Evolutionary conservation across 169 alveolate species (phyloP).

Genomic region (Perkinsus olseni): DNA sequence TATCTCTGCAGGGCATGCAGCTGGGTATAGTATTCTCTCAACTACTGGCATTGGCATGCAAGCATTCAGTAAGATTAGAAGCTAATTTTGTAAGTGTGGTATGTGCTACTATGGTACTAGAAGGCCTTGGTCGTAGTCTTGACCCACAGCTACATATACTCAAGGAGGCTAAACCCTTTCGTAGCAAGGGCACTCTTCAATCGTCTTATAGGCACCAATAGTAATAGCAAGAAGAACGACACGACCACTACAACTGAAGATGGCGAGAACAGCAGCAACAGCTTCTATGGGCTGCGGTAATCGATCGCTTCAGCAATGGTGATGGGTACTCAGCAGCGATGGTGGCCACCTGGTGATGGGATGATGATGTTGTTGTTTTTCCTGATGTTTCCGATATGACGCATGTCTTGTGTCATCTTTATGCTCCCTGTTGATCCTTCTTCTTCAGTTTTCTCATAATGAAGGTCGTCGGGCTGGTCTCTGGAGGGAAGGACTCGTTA

Average conservation of each 20-base stretch:
- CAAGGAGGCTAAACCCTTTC: constrained; percentile 9
- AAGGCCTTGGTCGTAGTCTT: constrained; percentile 13
- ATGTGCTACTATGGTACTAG: constrained; percentile 2
- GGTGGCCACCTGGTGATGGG: too few relatives aligned
- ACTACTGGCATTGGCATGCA: not conserved
- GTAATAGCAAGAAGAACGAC: too few relatives aligned
- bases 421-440: not conserved
- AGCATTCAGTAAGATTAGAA: not conserved
- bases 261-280: too few relatives aligned
- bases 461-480: constrained; percentile 64
- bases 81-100: not conserved
- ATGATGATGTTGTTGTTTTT: too few relatives aligned
- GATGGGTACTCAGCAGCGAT: too few relatives aligned
- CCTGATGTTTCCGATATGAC: too few relatives aligned
- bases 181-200: not conserved
- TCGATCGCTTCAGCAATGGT: too few relatives aligned
- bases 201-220: not conserved
- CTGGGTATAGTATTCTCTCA: constrained; percentile 1
- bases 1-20: not conserved
- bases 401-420: not conserved
- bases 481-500: constrained; percentile 77
- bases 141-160: constrained; percentile 8
- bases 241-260: too few relatives aligned
- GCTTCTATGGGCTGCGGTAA: too few relatives aligned
- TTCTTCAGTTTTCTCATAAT: constrained; percentile 25